Evolutionary conservation across 345 rosid genomes (phyloP).

Genomic region (Euclidium syriacum): DNA sequence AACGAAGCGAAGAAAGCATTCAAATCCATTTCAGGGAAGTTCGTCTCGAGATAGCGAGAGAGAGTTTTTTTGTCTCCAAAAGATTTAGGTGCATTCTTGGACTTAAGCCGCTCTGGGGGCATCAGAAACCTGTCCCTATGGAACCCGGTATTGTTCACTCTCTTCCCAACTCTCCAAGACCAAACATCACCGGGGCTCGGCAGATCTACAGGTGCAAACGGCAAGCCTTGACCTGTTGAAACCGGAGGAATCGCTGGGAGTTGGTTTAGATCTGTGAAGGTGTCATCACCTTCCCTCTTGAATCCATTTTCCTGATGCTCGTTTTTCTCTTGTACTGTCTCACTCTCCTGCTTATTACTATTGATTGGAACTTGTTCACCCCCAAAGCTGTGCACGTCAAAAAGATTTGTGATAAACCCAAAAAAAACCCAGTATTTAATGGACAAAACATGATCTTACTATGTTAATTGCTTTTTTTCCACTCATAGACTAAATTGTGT

Average conservation of each 20-base stretch:
- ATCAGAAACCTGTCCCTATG: constrained; percentile 51
- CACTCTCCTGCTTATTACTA: constrained; percentile 1
- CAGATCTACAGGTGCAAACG: constrained; percentile 77
- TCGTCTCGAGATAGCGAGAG: constrained; percentile 39
- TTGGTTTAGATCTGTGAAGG: constrained; percentile 29
- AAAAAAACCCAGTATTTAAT: no score
- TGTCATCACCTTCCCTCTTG: not conserved
- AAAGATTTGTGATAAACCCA: no score
- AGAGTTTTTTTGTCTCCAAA: constrained; percentile 56
- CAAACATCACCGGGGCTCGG: constrained; percentile 81
- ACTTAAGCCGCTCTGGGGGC: constrained; percentile 47
- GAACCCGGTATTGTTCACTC: constrained; percentile 43
- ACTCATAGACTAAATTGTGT: not conserved
- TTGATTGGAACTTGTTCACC: not conserved
- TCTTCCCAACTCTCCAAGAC: constrained; percentile 84
- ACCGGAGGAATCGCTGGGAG: constrained; percentile 41
- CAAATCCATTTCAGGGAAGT: constrained; percentile 51
- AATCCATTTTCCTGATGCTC: constrained; percentile 34
- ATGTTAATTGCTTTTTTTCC: not conserved
- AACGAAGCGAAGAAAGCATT: constrained; percentile 63
- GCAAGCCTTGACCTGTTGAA: constrained; percentile 64
- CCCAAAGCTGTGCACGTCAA: constrained; percentile 13
- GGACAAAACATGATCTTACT: not conserved
- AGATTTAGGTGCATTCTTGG: constrained; percentile 5
- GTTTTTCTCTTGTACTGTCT: constrained; percentile 9